Evolutionary conservation across 768 basidiomycete species (phyloP), one percentile per base, ranked within the genome.

Genomic region (Leucogyrophana mollusca): DNA sequence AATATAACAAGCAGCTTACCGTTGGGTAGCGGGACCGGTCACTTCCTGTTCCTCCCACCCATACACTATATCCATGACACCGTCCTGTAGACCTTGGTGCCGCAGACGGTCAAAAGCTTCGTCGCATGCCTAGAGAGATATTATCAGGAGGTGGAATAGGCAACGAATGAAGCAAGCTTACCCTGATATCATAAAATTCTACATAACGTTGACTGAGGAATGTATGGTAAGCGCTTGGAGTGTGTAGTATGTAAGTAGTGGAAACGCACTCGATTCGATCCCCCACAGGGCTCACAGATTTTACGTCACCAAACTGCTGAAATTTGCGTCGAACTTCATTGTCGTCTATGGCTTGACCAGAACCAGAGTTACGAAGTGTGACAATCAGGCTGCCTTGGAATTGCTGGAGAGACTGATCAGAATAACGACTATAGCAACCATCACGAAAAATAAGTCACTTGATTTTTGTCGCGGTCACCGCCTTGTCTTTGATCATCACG

Each of bases 101-200:
- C 90, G 78, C 51, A 96, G 70, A 16, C 83, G 73, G 56, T 96
- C 91, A 53, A 79, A 83, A 0, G 94, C 87, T 54, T 89, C 82
- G 24, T 83, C 83, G 46, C 83, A 83, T 18, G 85, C 90, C 83
- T 92, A 52, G 17, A 36, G 38, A 13, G 21, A 17, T 21, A 34
- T 56, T 10, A 62, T 52, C 49, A 27, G 47, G 24, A 33, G 4
- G 36, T 30, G 4, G 27, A 11, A 30, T 8, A 8, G 34, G 43
- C 7, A 13, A 45, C 20, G 30, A 24, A 37, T 30, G 14, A 39
- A 34, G 2, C 16, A 5, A 3, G 56, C 82, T 63, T 53, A 89
- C 92, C 62, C 92, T 72, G 18, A 80, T 90, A 60, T 99, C 96
- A 60, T 85, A 99, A 60, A 83, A 94, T 61, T 98, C 94, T n/a